phyloP scores from a whole-genome alignment of 2,329 filamentous ascomycete species.

The Plectosphaerella cucumerina region DNA sequence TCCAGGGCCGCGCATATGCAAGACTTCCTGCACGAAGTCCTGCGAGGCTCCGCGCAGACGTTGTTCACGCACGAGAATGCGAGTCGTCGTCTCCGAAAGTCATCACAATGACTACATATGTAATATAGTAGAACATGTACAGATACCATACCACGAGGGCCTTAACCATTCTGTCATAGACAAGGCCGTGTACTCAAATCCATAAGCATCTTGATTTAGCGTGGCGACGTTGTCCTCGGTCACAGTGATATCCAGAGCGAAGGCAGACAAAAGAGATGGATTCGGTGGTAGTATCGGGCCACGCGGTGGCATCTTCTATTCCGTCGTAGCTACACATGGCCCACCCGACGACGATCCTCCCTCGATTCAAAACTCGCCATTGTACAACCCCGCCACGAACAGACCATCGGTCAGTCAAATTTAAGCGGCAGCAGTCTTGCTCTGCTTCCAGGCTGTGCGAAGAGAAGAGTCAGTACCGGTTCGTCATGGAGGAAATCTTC shows the following conservation, averaged over 20 bases:
- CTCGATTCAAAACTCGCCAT: constrained; percentile 2
- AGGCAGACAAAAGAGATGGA: background rate
- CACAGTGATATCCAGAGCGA: background rate
- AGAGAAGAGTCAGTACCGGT: background rate
- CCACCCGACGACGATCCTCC: background rate
- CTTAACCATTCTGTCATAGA: background rate
- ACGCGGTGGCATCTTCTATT: constrained; percentile 2
- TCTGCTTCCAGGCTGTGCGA: constrained; percentile 42
- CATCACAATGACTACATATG: too few species aligned
- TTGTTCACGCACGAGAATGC: background rate
- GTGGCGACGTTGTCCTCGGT: background rate
- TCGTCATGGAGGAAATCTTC: background rate
- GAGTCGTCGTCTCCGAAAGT: background rate
- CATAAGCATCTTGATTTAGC: background rate
- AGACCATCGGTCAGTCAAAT: background rate
- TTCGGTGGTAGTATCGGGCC: background rate
- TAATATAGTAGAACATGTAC: background rate
- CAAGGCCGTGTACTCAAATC: background rate
- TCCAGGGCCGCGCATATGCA: constrained; percentile 39
- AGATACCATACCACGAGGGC: background rate
- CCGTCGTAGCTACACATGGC: background rate
- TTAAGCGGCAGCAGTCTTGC: constrained; percentile 33
- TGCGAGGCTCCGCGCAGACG: constrained; percentile 13
- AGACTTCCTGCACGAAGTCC: constrained; percentile 36
- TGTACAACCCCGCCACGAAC: background rate